Evolutionary conservation across 345 rosid genomes (phyloP), one percentile per base, ranked within the genome.

Genomic region (Euphorbia peplus): DNA sequence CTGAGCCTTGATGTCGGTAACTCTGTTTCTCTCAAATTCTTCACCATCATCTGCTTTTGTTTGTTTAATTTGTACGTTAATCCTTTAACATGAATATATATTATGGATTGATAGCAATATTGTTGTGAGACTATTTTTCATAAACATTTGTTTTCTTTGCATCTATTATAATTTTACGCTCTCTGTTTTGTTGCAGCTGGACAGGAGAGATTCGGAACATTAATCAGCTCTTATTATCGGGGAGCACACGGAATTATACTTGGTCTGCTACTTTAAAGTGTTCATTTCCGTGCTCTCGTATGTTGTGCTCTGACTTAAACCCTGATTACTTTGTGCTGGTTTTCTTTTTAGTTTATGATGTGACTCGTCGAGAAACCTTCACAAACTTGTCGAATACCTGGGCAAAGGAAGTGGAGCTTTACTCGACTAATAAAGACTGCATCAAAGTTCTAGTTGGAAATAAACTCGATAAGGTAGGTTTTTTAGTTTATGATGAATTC

Each of bases 221-320:
- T 95, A 74, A 85, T 83, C 2, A 89, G 87, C 77, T 95, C 99
- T 57, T 95, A 95, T 76, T 95, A 88, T 56, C 87, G 99, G 75
- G 99, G 97, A 24, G 87, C 97, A 21, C 97, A 95, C 35, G 99
- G 99, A 42, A 88, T 95, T 70, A 82, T 95, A 47, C 97, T 95
- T 8, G 96, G 99, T 95, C 85, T 71, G 50, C 16, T 2, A 42
- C 21, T 32, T 32, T 32, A 32, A 57, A 1, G 4, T 56, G 15
- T 56, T 56, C 5, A 3, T 11, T 26, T 24, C 37, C 29, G 26
- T 56, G 24, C 13, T 56, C 28, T 25, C 11, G 13, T 29, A 57
- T 30, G 29, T 60, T 51, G 47, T 59, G 72, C 65, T 64, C 50
- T 24, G 37, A 66, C 51, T 60, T 65, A 29, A 67, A 73, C 7